A percentile compares a stretch with the other conserved stretches of the same genome.
Conservation (phyloP, 805 yeast species). For the Cyberlindnera nakhonratchasimensis region DNA sequence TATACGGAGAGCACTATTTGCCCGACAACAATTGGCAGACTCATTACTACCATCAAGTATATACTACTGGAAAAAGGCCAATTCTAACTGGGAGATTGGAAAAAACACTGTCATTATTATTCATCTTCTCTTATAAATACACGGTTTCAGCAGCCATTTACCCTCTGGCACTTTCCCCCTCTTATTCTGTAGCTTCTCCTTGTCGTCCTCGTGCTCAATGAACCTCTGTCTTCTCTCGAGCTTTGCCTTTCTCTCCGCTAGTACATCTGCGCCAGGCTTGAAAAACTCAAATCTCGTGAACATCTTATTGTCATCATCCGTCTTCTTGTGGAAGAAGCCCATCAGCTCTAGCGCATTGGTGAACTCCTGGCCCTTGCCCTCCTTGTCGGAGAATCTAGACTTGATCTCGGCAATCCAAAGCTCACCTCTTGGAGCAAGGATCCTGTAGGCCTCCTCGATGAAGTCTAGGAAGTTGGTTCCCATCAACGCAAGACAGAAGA, state of each 20-base stretch:
- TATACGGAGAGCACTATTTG: too few relatives aligned
- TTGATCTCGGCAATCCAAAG: constrained; percentile 97
- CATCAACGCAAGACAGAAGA: constrained; percentile 93
- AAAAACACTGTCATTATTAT: neutral
- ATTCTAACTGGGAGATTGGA: too few relatives aligned
- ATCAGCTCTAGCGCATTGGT: constrained; percentile 67
- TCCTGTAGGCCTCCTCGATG: constrained; percentile 82
- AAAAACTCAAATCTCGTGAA: constrained; percentile 92
- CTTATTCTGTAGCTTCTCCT: constrained; percentile 54
- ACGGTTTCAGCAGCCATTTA: constrained; percentile 89
- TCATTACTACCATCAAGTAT: too few relatives aligned
- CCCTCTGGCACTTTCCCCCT: constrained; percentile 66
- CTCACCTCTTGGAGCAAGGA: constrained; percentile 88
- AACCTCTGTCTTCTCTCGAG: constrained; percentile 62
- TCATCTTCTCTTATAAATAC: constrained; percentile 87
- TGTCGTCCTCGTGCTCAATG: constrained; percentile 64
- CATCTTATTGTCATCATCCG: constrained; percentile 89
- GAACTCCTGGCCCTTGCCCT: constrained; percentile 77
- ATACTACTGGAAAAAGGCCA: too few relatives aligned
- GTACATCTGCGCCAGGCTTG: constrained; percentile 71
- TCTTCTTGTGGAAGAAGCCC: constrained; percentile 85
- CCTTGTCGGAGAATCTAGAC: constrained; percentile 76
- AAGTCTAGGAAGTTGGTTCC: constrained; percentile 96
- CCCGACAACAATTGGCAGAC: too few relatives aligned
- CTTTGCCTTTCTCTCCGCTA: constrained; percentile 59